Evolutionary conservation across 805 yeast species (phyloP), one percentile per base, ranked within the genome.

Genomic region (Lipomyces oligophaga): DNA sequence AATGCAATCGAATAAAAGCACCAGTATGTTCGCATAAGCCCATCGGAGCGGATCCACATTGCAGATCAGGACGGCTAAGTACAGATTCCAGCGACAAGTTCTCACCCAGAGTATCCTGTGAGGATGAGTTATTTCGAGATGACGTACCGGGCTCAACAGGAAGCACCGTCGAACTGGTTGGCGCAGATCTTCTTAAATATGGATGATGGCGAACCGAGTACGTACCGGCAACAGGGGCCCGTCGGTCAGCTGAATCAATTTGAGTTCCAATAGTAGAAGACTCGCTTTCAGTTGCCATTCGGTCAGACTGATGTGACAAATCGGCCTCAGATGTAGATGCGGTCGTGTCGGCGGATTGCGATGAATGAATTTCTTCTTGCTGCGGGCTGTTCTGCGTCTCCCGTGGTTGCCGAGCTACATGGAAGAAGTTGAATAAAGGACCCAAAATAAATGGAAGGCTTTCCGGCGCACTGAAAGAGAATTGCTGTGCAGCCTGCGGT

Each of bases 31-130:
- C 58, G 46, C 63, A 60, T 34, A 60, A 43, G 2, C 63, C 60
- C 26, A 62, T 35, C 7, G 59, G 54, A 3, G 52, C 44, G 15
- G 57, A 58, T 10, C 59, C 61, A 35, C 65, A 61, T 38, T 49
- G 57, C 15, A 59, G 54, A 39, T 61, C 62, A 3, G 58, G 57
- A 6, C 61, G 54, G 8, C 46, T 37, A 18, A 49, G 36, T 6
- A 47, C 52, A 10, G 35, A 20, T n/a, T 22, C 30, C 18, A 50
- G 42, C 13, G 27, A 19, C 20, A 25, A 38, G 8, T 28, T 25
- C 11, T n/a, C 11, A 5, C n/a, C 16, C 3, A 30, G 6, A 11
- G 15, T 21, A 13, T 19, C 21, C 4, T 28, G 5, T 2, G 43
- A 20, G 3, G 44, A 33, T 25, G 38, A 33, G 30, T 13, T 26